Conservation (phyloP, 2,329 filamentous ascomycete genomes). For the Aspergillus cejpii region DNA sequence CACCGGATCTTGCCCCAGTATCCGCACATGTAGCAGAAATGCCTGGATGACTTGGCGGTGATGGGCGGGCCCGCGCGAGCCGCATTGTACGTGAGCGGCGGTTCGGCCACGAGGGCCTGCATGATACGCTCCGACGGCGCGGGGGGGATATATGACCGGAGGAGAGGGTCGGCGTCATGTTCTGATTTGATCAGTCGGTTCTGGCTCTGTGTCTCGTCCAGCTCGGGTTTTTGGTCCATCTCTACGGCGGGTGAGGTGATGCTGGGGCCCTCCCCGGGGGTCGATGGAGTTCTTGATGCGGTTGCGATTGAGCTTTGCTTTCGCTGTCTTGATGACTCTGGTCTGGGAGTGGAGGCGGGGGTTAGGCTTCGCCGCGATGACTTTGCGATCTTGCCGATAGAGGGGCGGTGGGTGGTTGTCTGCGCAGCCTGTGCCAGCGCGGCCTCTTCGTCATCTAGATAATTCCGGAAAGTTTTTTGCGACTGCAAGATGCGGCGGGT, state of each 20-base stretch:
- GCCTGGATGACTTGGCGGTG: conserved; percentile 30
- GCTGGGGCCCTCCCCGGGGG: conserved; percentile 7
- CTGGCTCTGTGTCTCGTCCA: conserved; percentile 9
- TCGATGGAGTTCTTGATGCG: conserved; percentile 2
- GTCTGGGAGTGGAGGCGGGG: conserved; percentile 15
- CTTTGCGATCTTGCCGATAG: conserved; percentile 18
- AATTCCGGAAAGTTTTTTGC: conserved; percentile 46
- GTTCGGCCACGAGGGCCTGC: conserved; percentile 41
- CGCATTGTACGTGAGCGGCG: conserved; percentile 43
- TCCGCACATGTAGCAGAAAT: conserved; percentile 46
- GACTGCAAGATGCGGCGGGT: conserved; percentile 44
- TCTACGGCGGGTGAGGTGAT: conserved; percentile 7
- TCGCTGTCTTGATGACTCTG: conserved; percentile 12
- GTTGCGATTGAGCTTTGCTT: conserved; percentile 18
- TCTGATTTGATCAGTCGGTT: conserved; percentile 31
- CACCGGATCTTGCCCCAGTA: conserved; percentile 48
- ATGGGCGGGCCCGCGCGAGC: conserved; percentile 36
- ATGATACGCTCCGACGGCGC: conserved; percentile 43
- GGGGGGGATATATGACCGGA: conserved; percentile 38
- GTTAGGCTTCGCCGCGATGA: conserved; percentile 26
- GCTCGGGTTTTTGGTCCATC: conserved; percentile 10
- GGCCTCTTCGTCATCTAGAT: conserved; percentile 48
- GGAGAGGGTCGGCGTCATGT: conserved; percentile 38
- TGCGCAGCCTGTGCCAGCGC: conserved; percentile 26
- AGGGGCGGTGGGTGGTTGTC: conserved; percentile 14